Conservation (phyloP, 768 basidiomycete genomes). For the Russula earlei region DNA sequence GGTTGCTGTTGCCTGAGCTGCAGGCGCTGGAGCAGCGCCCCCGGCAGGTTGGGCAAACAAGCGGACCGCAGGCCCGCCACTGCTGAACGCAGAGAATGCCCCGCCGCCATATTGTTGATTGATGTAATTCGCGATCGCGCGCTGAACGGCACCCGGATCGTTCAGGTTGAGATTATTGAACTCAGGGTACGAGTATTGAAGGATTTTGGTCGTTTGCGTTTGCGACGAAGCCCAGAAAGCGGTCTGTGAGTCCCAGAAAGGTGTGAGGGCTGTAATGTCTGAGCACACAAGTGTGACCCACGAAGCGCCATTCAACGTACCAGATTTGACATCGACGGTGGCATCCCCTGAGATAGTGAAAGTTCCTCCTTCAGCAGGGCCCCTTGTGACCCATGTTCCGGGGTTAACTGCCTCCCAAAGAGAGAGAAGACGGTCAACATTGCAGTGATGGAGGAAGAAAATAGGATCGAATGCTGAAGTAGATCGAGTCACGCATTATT, state of each 20-base stretch:
- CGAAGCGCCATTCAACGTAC: neutral
- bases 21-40: too few species aligned
- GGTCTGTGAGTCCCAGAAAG: slow-evolving; percentile 30
- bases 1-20: too few species aligned
- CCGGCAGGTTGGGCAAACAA: neutral
- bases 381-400: slow-evolving; percentile 29
- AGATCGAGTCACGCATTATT: neutral
- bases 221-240: too few species aligned
- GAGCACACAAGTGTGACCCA: neutral
- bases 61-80: too few species aligned
- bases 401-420: slow-evolving; percentile 42
- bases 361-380: slow-evolving; percentile 10
- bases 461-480: slow-evolving; percentile 39
- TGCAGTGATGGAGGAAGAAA: slow-evolving; percentile 44
- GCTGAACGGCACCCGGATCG: slow-evolving; percentile 23
- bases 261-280: slow-evolving; percentile 31
- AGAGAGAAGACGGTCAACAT: slow-evolving; percentile 43
- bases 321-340: neutral
- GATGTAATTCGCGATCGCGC: slow-evolving; percentile 22
- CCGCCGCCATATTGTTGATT: too few species aligned
- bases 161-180: slow-evolving; percentile 32
- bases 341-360: slow-evolving; percentile 1
- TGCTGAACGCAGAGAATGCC: too few species aligned
- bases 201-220: neutral
- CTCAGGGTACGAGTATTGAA: slow-evolving; percentile 44